Conservation (phyloP, 257 asterid genomes). For the Nicotiana knightiana region DNA sequence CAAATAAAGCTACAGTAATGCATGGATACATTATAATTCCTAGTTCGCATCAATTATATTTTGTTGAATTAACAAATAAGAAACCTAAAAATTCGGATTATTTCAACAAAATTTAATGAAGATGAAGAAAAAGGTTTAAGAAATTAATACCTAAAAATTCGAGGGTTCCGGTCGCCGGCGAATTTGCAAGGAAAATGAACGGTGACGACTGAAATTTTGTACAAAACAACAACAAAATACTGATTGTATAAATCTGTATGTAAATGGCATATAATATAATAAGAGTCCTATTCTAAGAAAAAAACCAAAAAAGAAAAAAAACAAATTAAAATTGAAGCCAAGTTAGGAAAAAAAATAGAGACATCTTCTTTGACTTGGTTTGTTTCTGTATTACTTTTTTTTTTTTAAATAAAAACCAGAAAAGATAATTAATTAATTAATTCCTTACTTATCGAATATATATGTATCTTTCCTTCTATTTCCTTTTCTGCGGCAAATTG, state of each 20-base stretch:
- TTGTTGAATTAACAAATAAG: neutral
- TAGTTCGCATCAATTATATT: neutral
- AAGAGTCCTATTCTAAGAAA: neutral
- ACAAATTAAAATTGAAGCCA: no score
- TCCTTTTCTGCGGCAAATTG: no score
- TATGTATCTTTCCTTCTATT: no score
- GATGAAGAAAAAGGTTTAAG: neutral
- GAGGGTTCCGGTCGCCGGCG: slow-evolving; percentile 48
- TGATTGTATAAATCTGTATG: neutral
- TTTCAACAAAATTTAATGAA: neutral
- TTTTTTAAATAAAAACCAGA: no score
- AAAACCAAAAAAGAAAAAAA: no score
- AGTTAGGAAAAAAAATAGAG: no score
- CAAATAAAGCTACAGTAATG: neutral
- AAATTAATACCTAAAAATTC: slow-evolving; percentile 32
- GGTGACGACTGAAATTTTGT: neutral
- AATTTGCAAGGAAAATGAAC: neutral
- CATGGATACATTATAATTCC: neutral
- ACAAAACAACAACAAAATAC: neutral
- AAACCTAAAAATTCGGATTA: neutral
- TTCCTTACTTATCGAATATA: no score
- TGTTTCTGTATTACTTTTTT: no score
- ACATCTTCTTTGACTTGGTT: no score
- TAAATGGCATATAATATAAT: neutral
- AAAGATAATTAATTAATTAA: no score